These are phyloP conservation scores for Apiotrichum gamsii DNA, from an alignment of 1,284 basidiomycete genomes.

Conservation along the genomic window DNA sequence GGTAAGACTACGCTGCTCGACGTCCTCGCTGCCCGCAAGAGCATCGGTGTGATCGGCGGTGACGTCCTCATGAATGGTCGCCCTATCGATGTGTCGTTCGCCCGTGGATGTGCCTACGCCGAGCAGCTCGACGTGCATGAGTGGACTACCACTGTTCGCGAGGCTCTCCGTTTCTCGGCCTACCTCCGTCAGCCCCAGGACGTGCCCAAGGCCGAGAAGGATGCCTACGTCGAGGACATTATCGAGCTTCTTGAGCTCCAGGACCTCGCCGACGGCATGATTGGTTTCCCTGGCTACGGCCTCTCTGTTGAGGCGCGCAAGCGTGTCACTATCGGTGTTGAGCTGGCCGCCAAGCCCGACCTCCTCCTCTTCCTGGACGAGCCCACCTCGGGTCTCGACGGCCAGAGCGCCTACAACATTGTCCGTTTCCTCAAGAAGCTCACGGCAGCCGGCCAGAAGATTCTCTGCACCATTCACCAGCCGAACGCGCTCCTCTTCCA, in stretches of 20 bases:
- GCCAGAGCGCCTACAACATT: constrained; percentile 56
- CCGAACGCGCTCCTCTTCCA: constrained; percentile 54
- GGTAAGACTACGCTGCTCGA: constrained; percentile 54
- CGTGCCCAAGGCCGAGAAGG: constrained; percentile 52
- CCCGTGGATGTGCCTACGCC: constrained; percentile 56
- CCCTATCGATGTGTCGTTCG: constrained; percentile 47
- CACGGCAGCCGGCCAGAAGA: constrained; percentile 66
- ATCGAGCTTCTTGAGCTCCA: constrained; percentile 52
- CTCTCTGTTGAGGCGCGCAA: constrained; percentile 54
- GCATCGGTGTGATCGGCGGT: constrained; percentile 51
- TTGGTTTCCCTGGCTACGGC: constrained; percentile 51
- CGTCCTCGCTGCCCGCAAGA: constrained; percentile 54
- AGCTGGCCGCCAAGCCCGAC: constrained; percentile 56
- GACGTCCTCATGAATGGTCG: constrained; percentile 53
- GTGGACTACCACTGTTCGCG: constrained; percentile 62
- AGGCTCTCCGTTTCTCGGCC: constrained; percentile 56
- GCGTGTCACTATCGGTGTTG: constrained; percentile 57
- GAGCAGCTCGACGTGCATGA: constrained; percentile 66
- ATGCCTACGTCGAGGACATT: constrained; percentile 53
- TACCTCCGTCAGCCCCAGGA: constrained; percentile 54
- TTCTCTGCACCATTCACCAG: constrained; percentile 48
- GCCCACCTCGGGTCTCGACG: constrained; percentile 55
- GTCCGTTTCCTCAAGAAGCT: constrained; percentile 45
- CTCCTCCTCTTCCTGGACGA: constrained; percentile 55
- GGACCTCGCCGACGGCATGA: constrained; percentile 52